phyloP scores from a whole-genome alignment of 805 yeast species.

The Myxozyma mucilagina region DNA sequence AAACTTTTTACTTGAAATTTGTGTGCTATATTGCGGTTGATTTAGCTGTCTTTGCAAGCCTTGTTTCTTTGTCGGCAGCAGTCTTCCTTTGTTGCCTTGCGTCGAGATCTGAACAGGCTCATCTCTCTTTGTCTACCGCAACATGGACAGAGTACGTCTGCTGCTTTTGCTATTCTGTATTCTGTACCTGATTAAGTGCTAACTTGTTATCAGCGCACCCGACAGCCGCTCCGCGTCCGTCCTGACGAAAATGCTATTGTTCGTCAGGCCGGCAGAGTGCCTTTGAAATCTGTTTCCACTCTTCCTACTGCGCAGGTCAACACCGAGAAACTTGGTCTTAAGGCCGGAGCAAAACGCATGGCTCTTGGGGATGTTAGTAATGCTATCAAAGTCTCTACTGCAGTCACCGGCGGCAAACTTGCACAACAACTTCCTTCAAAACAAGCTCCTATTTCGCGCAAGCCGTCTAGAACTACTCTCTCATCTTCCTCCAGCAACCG shows the following conservation, averaged over 20 bases:
- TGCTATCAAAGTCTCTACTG: conserved; percentile 7
- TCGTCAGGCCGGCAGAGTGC: conserved; percentile 12
- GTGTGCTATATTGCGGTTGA: too few species aligned
- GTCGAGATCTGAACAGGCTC: neutral
- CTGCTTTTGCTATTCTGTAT: neutral
- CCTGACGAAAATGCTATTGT: conserved; percentile 26
- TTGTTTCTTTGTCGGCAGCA: too few species aligned
- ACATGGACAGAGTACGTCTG: conserved; percentile 23
- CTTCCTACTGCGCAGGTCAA: neutral
- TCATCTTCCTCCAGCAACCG: neutral
- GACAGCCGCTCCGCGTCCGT: conserved; percentile 25
- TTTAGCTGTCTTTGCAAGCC: too few species aligned
- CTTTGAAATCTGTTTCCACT: conserved; percentile 11
- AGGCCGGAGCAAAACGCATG: conserved; percentile 30
- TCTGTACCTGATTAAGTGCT: neutral
- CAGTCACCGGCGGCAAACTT: conserved; percentile 20
- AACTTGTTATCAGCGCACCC: conserved; percentile 3
- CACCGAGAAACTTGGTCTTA: conserved; percentile 21
- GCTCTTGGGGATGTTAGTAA: conserved; percentile 31
- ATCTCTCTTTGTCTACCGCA: neutral
- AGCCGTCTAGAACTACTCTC: conserved; percentile 4
- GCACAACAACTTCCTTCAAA: conserved; percentile 17
- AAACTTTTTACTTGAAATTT: neutral
- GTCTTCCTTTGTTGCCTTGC: too few species aligned
- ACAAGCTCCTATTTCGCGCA: neutral